A percentile compares a stretch with the other conserved stretches of the same genome.
These are phyloP conservation scores for Fusarium sp. DNA, from an alignment of 2,329 filamentous ascomycete species.

Conservation along the genomic window DNA sequence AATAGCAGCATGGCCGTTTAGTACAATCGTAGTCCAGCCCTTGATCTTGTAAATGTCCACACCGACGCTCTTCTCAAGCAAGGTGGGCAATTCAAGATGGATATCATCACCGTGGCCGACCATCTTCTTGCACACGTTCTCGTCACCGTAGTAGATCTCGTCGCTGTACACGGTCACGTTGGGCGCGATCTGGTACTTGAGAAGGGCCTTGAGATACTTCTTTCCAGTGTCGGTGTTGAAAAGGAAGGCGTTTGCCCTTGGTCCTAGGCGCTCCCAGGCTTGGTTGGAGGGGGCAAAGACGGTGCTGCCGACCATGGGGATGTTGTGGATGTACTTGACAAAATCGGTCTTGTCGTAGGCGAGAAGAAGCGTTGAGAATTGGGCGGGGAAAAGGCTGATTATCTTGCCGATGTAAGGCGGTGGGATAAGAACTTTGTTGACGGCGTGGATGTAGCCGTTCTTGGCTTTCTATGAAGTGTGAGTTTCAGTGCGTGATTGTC, in stretches of 20 bases:
- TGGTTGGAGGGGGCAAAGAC: conserved; percentile 84
- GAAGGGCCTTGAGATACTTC: conserved; percentile 79
- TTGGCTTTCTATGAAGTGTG: conserved; percentile 65
- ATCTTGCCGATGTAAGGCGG: conserved; percentile 69
- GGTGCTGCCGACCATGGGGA: conserved; percentile 71
- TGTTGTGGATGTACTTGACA: conserved; percentile 66
- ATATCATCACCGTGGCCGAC: conserved; percentile 47
- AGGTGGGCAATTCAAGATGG: conserved; percentile 77
- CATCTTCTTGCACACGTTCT: conserved; percentile 44
- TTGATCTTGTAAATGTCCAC: conserved; percentile 77
- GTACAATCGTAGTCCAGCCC: conserved; percentile 75
- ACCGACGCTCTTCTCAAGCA: conserved; percentile 72
- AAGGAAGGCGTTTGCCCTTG: conserved; percentile 79
- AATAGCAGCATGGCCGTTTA: conserved; percentile 79
- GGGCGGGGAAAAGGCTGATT: conserved; percentile 73
- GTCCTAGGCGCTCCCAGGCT: conserved; percentile 82
- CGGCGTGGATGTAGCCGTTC: conserved; percentile 84
- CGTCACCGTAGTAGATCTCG: conserved; percentile 70
- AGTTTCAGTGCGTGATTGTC: neutral
- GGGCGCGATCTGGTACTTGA: conserved; percentile 81
- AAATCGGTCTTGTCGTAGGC: conserved; percentile 81
- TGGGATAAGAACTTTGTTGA: conserved; percentile 80
- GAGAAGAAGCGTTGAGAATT: conserved; percentile 83
- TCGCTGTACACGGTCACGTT: conserved; percentile 86
- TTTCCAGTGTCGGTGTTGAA: conserved; percentile 79